Base-by-base conservation (phyloP, 495 filamentous ascomycete genomes). In the Trichoderma reesei region DNA sequence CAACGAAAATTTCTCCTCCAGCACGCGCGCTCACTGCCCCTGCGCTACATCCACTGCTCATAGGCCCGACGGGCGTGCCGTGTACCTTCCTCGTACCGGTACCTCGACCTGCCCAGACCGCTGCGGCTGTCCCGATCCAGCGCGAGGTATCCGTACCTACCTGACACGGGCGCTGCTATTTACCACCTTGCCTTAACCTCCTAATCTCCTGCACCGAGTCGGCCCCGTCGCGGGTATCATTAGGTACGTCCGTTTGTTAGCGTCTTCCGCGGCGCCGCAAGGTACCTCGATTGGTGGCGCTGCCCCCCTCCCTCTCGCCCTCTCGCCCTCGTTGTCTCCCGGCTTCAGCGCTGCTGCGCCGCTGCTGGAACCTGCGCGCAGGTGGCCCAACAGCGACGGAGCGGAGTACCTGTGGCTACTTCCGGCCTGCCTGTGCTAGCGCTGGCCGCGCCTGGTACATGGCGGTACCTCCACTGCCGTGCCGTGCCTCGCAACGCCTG, bases 11-110 rank as follows among this genome's bases (percentile, higher is more conserved):
- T 56, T 56, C 51, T 56, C 51, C 26, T 56, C 51, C 51, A 56
- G 51, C 51, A 56, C 51, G 51, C 46, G 46, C 51, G 20, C 51
- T 56, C 51, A 34, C 51, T 56, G 51, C 51, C 51, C 51, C 51
- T 56, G 51, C 51, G 51, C 51, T 56, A 56, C 51, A n/a, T 56
- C 51, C 38, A 39, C 38, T 39, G 38, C 34, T 56, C 11, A 34
- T 16, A 56, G 26, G 26, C 20, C 11, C 26, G 51, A 56, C 44
- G 18, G n/a, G 44, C 20, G 51, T 26, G 26, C 26, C 26, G 26
- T 26, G 26, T 26, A 26, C 26, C 26, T 26, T 1, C 26, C 26
- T 26, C 26, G 26, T 56, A 56, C 51, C 31, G 51, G 20, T 56
- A 56, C 51, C 5, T 56, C 18, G 20, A 6, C 51, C 3, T 26